Evolutionary conservation across 1,284 basidiomycete species (phyloP), one percentile per base, ranked within the genome.

Genomic region (Sparassis latifolia): DNA sequence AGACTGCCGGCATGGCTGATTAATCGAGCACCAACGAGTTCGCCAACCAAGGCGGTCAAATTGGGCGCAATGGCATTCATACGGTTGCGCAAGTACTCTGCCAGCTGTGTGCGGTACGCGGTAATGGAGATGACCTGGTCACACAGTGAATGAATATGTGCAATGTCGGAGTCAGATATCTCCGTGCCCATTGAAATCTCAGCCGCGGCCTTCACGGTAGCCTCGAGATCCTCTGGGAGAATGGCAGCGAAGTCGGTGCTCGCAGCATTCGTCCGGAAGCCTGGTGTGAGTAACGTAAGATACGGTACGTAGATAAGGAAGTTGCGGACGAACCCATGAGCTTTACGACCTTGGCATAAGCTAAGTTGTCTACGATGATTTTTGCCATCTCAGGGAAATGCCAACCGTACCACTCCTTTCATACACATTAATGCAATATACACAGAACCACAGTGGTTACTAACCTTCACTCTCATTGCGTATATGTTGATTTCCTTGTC

Each of bases 401-500:
- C 96, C 96, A 99, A 29, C 96, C 96, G 66, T 98, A 99, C 96
- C 96, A 99, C 80, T 98, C 96, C 91, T 93, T 58, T 5, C 20
- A 20, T 20, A 20, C 20, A 20, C 20, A 54, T 49, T 48, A 53
- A 49, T 43, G 52, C 46, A 32, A 58, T 2, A 37, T 12, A 37
- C 35, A 37, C 7, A 37, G 35, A 6, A 37, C 35, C 35, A 37
- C 7, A 12, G 35, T 12, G 35, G 12, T 12, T 37, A 6, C 35
- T 9, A 62, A 92, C 92, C 82, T 98, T 98, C 51, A 97, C 92
- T 65, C 96, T 84, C 96, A 99, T 99, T 27, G 94, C 85, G 67
- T 98, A 99, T 53, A 98, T 97, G 76, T 99, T 99, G 69, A 98
- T 92, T 74, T 99, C 96, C 75, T 99, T 99, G 84, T 99, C 96